Conservation (phyloP, 2,329 filamentous ascomycete species). For the Sporothrix variecibatus region DNA sequence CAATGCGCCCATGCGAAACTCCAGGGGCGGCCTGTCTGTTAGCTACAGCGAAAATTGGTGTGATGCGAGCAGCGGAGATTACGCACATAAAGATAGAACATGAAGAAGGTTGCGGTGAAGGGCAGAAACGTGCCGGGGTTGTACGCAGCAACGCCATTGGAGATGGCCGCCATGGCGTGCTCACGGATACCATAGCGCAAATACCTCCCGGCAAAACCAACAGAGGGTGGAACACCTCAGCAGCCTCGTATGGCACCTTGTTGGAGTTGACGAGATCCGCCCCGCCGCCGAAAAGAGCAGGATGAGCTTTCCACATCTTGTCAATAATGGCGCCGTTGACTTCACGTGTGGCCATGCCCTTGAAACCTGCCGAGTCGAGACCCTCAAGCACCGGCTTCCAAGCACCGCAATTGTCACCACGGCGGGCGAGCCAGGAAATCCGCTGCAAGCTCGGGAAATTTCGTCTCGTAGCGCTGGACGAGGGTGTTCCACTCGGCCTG, state of each 20-base stretch:
- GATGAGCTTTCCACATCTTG: not conserved
- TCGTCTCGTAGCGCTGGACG: not conserved
- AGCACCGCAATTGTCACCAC: not conserved
- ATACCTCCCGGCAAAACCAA: conserved; percentile 52
- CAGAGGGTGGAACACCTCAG: not conserved
- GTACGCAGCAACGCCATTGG: conserved; percentile 61
- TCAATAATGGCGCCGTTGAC: conserved; percentile 29
- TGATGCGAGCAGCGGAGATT: no score
- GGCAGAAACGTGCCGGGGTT: conserved; percentile 50
- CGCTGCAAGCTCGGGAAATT: not conserved
- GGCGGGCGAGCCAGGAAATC: not conserved
- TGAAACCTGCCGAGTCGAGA: not conserved
- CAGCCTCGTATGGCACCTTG: conserved; percentile 52
- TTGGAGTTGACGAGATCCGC: conserved; percentile 31
- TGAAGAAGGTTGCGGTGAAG: conserved; percentile 58
- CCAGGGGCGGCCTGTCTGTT: conserved; percentile 18
- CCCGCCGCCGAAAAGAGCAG: not conserved
- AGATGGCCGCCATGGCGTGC: conserved; percentile 61
- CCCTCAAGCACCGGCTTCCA: not conserved
- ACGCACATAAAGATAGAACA: conserved; percentile 51
- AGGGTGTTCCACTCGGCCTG: not conserved
- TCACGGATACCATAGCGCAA: conserved; percentile 63
- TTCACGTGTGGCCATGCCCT: conserved; percentile 18
- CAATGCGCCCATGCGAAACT: conserved; percentile 55
- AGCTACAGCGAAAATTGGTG: not conserved